Evolutionary conservation across 208 protist genomes (phyloP).

Genomic region (Crithidia brevicula): DNA sequence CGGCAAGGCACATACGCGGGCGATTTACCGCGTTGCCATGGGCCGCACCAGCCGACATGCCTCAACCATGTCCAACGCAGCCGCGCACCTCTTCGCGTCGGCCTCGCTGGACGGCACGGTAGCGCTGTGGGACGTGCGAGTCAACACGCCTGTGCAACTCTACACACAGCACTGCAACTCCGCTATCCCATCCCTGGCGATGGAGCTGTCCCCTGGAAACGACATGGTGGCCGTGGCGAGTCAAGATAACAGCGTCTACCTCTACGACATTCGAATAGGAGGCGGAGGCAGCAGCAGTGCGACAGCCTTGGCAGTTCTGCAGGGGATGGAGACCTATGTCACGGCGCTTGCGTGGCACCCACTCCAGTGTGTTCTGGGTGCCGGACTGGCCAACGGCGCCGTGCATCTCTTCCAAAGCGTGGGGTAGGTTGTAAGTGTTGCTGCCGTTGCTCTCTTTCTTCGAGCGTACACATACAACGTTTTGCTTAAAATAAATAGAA

Average conservation of each 20-base stretch:
- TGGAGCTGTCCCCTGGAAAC: slow-evolving; percentile 64
- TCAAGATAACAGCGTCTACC: slow-evolving; percentile 62
- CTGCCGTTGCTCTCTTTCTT: neutral
- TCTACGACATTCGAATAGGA: slow-evolving; percentile 70
- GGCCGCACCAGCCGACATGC: slow-evolving; percentile 58
- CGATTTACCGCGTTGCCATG: slow-evolving; percentile 69
- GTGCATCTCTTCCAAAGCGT: slow-evolving; percentile 17
- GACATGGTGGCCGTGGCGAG: slow-evolving; percentile 71
- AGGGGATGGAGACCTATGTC: slow-evolving; percentile 35
- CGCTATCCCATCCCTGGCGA: slow-evolving; percentile 53
- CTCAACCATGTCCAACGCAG: neutral
- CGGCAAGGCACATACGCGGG: slow-evolving; percentile 59
- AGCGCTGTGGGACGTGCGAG: slow-evolving; percentile 78
- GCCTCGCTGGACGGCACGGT: slow-evolving; percentile 75
- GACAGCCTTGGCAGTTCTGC: slow-evolving; percentile 44
- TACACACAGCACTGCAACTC: slow-evolving; percentile 81
- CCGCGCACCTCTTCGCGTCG: slow-evolving; percentile 68
- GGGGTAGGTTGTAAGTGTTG: neutral
- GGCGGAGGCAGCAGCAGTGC: slow-evolving; percentile 14
- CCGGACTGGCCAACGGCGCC: slow-evolving; percentile 42
- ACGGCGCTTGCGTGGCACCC: slow-evolving; percentile 78
- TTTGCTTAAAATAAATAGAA: neutral
- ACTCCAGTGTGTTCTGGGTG: slow-evolving; percentile 56
- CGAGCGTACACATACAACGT: neutral
- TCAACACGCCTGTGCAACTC: slow-evolving; percentile 45